Base-by-base conservation (phyloP, 257 asterid species). In the Solanum etuberosum region DNA sequence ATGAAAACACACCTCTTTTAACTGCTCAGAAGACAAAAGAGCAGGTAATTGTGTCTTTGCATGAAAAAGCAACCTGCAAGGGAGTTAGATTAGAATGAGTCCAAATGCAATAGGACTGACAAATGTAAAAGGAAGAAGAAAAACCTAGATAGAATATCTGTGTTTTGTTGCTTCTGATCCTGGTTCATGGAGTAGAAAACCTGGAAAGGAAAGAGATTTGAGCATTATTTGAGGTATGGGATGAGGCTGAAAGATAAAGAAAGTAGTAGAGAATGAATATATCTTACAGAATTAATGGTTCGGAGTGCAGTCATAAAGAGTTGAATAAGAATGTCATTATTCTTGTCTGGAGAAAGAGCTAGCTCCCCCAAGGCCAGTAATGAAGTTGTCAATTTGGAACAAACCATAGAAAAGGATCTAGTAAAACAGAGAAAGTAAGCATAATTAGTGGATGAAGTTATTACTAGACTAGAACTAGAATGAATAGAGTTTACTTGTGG, bases 381-480 rank as follows among this genome's bases (percentile, higher is more conserved):
- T 71, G 91, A 88, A 65, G 80, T 87, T 86, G 87, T 92, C 91
- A 95, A 80, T 87, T 89, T 92, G 61, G 93, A 88, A 88, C 96
- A 94, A 80, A 90, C 87, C 86, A 87, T 90, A 88, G 80, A 90
- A 89, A 90, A 93, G 29, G 98, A 93, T 91, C 99, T 97, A 91
- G 84, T 90, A 73, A 90, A 86, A 88, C 86, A 74, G 73, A 90
- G 34, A 71, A 25, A 59, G n/a, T n/a, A 51, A 51, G 40, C 78
- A 72, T 72, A 70, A 70, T 70, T 32, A 70, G 25, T 70, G 38
- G 38, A 29, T 11, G 71, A n/a, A 29, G 31, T 29, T 65, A 74
- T 68, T 40, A 63, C 10, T 27, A 65, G 34, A 51, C 61, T 51
- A 51, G 61, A 51, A 51, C 61, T 51, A 51, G 61, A n/a, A 32